Evolutionary conservation across 1,284 basidiomycete genomes (phyloP).

Genomic region (Neolentinus lepideus): DNA sequence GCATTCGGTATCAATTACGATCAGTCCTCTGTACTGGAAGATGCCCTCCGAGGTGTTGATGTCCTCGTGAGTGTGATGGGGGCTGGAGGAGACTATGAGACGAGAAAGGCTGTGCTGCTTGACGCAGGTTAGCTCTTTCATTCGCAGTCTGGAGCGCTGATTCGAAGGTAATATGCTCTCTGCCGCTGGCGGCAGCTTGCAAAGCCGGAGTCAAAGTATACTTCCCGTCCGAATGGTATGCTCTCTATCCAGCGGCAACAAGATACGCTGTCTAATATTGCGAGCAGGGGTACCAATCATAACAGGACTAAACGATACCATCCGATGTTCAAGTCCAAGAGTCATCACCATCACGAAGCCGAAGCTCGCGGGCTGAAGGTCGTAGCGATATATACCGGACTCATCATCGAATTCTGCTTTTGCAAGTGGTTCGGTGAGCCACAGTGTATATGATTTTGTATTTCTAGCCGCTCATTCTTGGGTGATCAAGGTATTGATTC

Average conservation of each 20-base stretch:
- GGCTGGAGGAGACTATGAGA: neutral
- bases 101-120: neutral
- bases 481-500: neutral
- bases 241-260: neutral
- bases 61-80: neutral
- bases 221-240: neutral
- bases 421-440: conserved; percentile 2
- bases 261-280: neutral
- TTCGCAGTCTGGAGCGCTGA: no score
- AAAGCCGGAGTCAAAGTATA: neutral
- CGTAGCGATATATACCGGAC: neutral
- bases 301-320: conserved; percentile 1
- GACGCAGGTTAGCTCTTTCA: neutral
- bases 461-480: neutral
- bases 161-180: no score
- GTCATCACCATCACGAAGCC: neutral
- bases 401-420: neutral
- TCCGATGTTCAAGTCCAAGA: neutral
- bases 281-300: neutral
- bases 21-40: neutral
- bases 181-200: no score
- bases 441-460: neutral
- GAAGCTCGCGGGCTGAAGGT: neutral
- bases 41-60: neutral
- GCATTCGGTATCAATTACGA: neutral